Base-by-base conservation (phyloP, 495 filamentous ascomycete species). In the Neurospora sp. region DNA sequence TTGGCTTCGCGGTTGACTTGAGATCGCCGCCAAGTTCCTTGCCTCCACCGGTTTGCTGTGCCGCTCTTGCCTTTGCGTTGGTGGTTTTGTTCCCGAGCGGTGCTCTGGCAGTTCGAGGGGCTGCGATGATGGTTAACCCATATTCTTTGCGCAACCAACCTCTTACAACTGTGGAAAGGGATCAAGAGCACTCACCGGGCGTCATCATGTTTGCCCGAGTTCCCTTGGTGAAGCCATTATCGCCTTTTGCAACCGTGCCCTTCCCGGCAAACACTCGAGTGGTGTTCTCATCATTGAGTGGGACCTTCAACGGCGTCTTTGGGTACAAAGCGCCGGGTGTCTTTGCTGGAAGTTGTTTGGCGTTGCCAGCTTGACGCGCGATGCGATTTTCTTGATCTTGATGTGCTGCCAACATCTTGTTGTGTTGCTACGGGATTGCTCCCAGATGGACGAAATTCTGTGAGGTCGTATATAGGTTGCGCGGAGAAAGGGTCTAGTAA, bases 71-170 rank as follows among this genome's bases (percentile, higher is more conserved):
- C 83, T 96, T 98, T 48, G 92, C 92, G 82, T 99, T 99, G 59
- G 96, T 98, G 0, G 95, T 98, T 82, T 99, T 99, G 84, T 90
- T 87, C 44, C 96, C 96, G 69, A 98, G 82, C 5, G 93, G 91
- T 46, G 96, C 94, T 73, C 94, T 90, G 68, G 31, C 75, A 14
- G 86, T 91, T 48, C 89, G 88, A 68, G 90, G 87, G 61, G 86
- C 92, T 93, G 72, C 44, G 61, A 7, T 20, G 69, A 35, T 8
- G 20, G 74, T 86, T 75, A 84, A 83, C 59, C 53, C 3, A 35
- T 18, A 65, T 65, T 9, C 53, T 65, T 65, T 31, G 16, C 65
- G 31, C 61, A 41, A 72, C 84, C 68, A 88, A 95, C 93, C 92
- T 77, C 91, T 59, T 31, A 9, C 53, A 16, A 37, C 31, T 35